Evolutionary conservation across 2,329 filamentous ascomycete genomes (phyloP).

Genomic region (Penicillium sp.): DNA sequence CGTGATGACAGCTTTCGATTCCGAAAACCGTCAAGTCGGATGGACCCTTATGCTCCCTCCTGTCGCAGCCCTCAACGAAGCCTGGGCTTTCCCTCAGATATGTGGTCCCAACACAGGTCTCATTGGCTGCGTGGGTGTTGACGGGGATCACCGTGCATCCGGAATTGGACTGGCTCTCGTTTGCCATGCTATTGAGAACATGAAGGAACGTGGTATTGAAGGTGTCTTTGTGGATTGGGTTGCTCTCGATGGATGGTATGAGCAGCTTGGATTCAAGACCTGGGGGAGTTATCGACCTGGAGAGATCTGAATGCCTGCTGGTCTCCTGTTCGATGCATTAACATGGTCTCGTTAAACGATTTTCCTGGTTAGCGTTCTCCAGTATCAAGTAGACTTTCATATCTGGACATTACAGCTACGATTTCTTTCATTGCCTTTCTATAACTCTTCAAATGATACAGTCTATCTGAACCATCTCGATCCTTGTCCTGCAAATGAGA

Average conservation of each 20-base stretch:
- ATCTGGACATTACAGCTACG: too few species aligned
- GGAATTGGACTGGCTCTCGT: slow-evolving; percentile 46
- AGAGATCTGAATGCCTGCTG: slow-evolving; percentile 13
- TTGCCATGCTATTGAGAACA: slow-evolving; percentile 44
- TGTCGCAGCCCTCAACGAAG: slow-evolving; percentile 24
- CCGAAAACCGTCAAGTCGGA: slow-evolving; percentile 39
- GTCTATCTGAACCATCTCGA: too few species aligned
- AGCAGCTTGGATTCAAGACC: slow-evolving; percentile 42
- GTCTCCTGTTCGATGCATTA: neutral
- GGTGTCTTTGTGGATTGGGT: slow-evolving; percentile 48
- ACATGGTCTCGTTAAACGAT: neutral
- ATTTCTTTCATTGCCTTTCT: neutral
- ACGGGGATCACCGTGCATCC: slow-evolving; percentile 35
- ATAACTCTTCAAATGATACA: neutral
- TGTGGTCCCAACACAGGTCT: slow-evolving; percentile 43
- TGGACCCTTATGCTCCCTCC: slow-evolving; percentile 48
- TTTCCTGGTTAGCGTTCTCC: neutral
- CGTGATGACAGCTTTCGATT: slow-evolving; percentile 44
- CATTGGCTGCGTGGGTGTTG: slow-evolving; percentile 47
- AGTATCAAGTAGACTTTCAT: neutral
- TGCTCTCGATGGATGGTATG: slow-evolving; percentile 45
- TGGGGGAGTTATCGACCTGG: slow-evolving; percentile 42
- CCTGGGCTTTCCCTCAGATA: slow-evolving; percentile 44
- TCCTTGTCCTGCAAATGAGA: too few species aligned
- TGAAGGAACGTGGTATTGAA: slow-evolving; percentile 42